Conservation (phyloP, 2,329 filamentous ascomycete species). For the Paecilomyces niveus region DNA sequence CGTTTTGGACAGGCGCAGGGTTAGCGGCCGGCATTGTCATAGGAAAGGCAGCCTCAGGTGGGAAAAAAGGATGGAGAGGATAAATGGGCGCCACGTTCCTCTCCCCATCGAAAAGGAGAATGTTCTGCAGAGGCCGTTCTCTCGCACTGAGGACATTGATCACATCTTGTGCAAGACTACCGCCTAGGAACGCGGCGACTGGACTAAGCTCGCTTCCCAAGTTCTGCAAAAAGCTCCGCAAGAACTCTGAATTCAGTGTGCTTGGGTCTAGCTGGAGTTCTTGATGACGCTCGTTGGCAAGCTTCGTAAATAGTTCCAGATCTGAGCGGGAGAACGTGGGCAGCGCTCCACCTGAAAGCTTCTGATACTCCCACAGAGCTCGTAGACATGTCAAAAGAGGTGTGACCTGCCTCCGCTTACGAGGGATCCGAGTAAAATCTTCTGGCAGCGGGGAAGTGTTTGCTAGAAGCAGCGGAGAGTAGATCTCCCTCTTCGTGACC, state of each 20-base stretch:
- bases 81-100: slow-evolving; percentile 72
- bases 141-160: slow-evolving; percentile 90
- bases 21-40: slow-evolving; percentile 21
- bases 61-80: slow-evolving; percentile 64
- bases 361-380: slow-evolving; percentile 82
- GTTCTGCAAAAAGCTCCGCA: slow-evolving; percentile 81
- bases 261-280: slow-evolving; percentile 63
- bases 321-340: slow-evolving; percentile 56
- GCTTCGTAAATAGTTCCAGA: slow-evolving; percentile 66
- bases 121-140: slow-evolving; percentile 93
- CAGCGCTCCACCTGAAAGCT: slow-evolving; percentile 46
- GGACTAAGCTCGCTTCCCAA: slow-evolving; percentile 77
- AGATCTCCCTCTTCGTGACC: slow-evolving; percentile 85
- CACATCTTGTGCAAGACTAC: slow-evolving; percentile 87
- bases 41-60: slow-evolving; percentile 19
- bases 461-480: slow-evolving; percentile 80
- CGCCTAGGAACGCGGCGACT: slow-evolving; percentile 81
- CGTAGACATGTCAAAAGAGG: slow-evolving; percentile 79
- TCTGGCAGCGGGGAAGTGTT: slow-evolving; percentile 70
- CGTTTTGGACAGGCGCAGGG: slow-evolving; percentile 9
- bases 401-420: slow-evolving; percentile 65
- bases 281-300: slow-evolving; percentile 71
- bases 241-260: slow-evolving; percentile 61
- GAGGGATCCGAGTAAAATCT: slow-evolving; percentile 60
- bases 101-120: slow-evolving; percentile 85